Evolutionary conservation across 345 rosid genomes (phyloP).

Genomic region (Gossypioides kirkii): DNA sequence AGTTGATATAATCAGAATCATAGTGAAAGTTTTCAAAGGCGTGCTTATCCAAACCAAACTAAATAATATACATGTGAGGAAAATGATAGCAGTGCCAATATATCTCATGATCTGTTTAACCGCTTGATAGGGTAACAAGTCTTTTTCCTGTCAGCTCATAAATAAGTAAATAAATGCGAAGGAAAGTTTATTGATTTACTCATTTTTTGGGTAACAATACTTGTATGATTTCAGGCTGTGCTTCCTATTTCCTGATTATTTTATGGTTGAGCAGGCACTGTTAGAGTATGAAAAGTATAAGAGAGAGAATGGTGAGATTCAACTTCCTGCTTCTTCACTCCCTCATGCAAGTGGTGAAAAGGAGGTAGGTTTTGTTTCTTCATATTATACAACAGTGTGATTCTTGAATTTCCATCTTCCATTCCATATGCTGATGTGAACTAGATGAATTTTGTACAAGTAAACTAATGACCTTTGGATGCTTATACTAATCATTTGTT

Average conservation of each 20-base stretch:
- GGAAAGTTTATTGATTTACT: not conserved
- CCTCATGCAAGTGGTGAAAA: slow-evolving; percentile 54
- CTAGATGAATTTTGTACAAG: not conserved
- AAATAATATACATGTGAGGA: not conserved
- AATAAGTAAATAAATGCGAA: not conserved
- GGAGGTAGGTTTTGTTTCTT: slow-evolving; percentile 45
- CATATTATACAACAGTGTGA: slow-evolving; percentile 14
- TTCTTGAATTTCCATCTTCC: not conserved
- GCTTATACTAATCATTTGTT: not conserved
- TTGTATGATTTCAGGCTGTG: not conserved
- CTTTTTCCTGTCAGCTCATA: not conserved
- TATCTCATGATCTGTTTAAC: not conserved
- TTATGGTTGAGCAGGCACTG: slow-evolving; percentile 50
- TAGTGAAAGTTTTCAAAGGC: not conserved
- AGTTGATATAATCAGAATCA: not conserved
- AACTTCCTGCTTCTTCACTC: slow-evolving; percentile 54
- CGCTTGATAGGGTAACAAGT: not conserved
- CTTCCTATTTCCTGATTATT: slow-evolving; percentile 21
- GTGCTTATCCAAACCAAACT: not conserved
- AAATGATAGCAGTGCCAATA: not conserved
- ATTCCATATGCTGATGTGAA: not conserved
- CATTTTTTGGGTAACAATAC: not conserved
- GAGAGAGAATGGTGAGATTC: slow-evolving; percentile 64
- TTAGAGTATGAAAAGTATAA: slow-evolving; percentile 80
- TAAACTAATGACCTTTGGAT: not conserved